phyloP scores from a whole-genome alignment of 306 rosid genomes.

The Quercus parvula region DNA sequence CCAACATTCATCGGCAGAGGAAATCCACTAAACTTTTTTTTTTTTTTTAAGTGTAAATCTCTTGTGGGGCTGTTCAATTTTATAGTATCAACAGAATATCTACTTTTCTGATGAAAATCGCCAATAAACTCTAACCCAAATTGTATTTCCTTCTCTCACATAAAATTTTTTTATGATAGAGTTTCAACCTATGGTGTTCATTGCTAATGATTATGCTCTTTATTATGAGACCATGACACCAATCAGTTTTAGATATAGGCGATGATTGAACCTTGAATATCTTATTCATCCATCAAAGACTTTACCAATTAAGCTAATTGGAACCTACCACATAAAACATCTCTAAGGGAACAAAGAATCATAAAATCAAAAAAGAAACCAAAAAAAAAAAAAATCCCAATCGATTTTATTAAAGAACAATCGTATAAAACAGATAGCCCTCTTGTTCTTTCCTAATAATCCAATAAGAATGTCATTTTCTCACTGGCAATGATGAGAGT shows the following conservation, averaged over 20 bases:
- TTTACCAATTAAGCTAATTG: fast-evolving
- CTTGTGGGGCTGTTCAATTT: background rate
- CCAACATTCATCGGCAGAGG: background rate
- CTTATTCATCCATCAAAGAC: too few species aligned
- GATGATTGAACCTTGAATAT: fast-evolving
- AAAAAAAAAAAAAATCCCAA: too few species aligned
- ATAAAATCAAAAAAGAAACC: too few species aligned
- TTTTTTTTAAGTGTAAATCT: background rate
- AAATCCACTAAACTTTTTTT: background rate
- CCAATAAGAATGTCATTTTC: too few species aligned
- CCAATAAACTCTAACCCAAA: too few species aligned
- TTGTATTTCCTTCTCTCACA: background rate
- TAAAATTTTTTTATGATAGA: too few species aligned
- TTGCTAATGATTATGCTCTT: fast-evolving
- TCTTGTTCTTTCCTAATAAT: too few species aligned
- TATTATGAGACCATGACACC: fast-evolving
- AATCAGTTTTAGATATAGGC: too few species aligned
- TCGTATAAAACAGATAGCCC: background rate
- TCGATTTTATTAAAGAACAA: background rate
- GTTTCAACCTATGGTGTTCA: fast-evolving
- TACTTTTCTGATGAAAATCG: background rate
- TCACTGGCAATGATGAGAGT: too few species aligned
- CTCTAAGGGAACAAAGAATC: too few species aligned
- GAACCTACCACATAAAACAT: too few species aligned
- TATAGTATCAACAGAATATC: background rate